Base-by-base conservation (phyloP, 352 stramenopile genomes). In the Ochromonadaceae sp. region DNA sequence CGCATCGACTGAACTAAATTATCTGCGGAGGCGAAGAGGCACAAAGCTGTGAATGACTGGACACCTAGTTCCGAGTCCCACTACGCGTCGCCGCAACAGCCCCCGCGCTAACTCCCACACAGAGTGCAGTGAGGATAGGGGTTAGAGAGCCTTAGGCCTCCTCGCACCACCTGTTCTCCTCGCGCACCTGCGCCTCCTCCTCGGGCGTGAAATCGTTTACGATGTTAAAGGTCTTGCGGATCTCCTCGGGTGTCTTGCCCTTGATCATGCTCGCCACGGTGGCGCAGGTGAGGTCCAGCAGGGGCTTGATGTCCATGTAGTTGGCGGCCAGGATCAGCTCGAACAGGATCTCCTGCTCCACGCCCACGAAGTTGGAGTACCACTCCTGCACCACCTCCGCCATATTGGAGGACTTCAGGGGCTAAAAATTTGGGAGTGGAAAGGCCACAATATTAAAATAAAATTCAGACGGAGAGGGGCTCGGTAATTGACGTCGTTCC, bases 81-180 rank as follows among this genome's bases (percentile, higher is more conserved):
- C 41, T 22, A 46, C n/a, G n/a, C n/a, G n/a, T n/a, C n/a, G n/a
- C n/a, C n/a, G n/a, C n/a, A n/a, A n/a, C n/a, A n/a, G n/a, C n/a
- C n/a, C n/a, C n/a, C n/a, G n/a, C n/a, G n/a, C n/a, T n/a, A n/a
- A n/a, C n/a, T n/a, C n/a, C n/a, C n/a, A n/a, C n/a, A n/a, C n/a
- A n/a, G n/a, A n/a, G n/a, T n/a, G n/a, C n/a, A n/a, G n/a, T n/a
- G n/a, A n/a, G n/a, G n/a, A n/a, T n/a, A n/a, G n/a, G n/a, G n/a
- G n/a, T n/a, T n/a, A n/a, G n/a, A 46, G 41, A 22, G 48, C 31
- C 61, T 81, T 94, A 97, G 49, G 89, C 86, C 71, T 98, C 92
- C 80, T 98, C 93, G 70, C 90, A 98, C 94, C 93, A 99, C 78
- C 98, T 98, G 84, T 99, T 99, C 76, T 99, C 93, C 76, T 99